phyloP scores from a whole-genome alignment of 192 early-diverging fungal genomes.

The Allomyces macrogynus region DNA sequence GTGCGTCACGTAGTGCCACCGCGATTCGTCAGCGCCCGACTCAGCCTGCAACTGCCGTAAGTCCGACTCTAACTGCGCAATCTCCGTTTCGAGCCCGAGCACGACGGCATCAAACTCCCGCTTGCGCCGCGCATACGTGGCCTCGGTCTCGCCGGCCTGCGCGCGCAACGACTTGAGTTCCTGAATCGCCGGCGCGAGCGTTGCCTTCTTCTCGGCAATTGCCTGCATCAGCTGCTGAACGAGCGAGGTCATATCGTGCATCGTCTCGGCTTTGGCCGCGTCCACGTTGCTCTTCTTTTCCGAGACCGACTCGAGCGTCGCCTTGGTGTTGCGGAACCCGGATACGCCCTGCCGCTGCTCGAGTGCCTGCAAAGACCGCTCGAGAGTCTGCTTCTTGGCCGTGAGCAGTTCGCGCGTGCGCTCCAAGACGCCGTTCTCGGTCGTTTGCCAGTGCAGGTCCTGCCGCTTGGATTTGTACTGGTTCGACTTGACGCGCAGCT shows the following conservation, averaged over 20 bases:
- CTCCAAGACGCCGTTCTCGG: slow-evolving; percentile 30
- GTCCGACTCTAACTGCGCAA: slow-evolving; percentile 17
- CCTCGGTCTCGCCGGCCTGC: slow-evolving; percentile 22
- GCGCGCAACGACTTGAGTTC: slow-evolving; percentile 23
- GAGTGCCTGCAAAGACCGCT: slow-evolving; percentile 10
- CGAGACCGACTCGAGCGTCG: slow-evolving; percentile 14
- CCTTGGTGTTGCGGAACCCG: slow-evolving; percentile 9
- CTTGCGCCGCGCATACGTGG: slow-evolving; percentile 32
- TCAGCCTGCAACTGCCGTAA: slow-evolving; percentile 23
- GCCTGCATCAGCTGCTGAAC: slow-evolving; percentile 21
- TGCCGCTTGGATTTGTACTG: slow-evolving; percentile 31
- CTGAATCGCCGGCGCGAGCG: slow-evolving; percentile 30
- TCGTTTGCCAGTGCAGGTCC: slow-evolving; percentile 23
- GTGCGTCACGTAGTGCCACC: slow-evolving; percentile 24
- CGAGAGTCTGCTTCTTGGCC: slow-evolving; percentile 7
- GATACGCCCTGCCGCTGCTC: slow-evolving; percentile 13
- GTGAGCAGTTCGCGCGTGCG: slow-evolving; percentile 22
- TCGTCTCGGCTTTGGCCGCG: slow-evolving; percentile 26
- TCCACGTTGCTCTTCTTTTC: slow-evolving; percentile 35
- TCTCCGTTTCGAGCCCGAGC: slow-evolving; percentile 33
- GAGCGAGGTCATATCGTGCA: slow-evolving; percentile 29
- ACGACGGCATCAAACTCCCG: slow-evolving; percentile 27
- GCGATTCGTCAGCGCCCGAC: slow-evolving; percentile 22
- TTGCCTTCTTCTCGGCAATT: slow-evolving; percentile 33
- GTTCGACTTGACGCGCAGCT: slow-evolving; percentile 34